Conservation (phyloP, 2,329 filamentous ascomycete species). For the Leptographium flavum region DNA sequence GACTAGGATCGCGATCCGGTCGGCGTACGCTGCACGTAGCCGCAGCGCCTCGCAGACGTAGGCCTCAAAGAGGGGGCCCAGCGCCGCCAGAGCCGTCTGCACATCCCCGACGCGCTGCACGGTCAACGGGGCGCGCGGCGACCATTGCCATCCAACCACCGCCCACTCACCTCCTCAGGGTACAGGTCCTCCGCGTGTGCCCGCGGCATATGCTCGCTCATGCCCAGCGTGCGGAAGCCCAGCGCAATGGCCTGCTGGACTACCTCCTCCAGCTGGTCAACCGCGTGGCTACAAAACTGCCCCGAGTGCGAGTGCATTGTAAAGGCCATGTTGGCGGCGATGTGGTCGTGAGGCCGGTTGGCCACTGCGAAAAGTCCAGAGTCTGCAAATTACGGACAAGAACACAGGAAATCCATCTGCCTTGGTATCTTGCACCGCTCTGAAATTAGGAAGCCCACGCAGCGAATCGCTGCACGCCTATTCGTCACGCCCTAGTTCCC, state of each 20-base stretch:
- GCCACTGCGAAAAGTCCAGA: no score
- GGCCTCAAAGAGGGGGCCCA: slow-evolving; percentile 45
- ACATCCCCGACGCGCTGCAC: slow-evolving; percentile 35
- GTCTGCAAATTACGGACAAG: no score
- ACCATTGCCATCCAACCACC: not conserved
- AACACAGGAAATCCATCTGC: no score
- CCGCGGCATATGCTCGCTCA: slow-evolving; percentile 94
- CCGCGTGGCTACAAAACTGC: slow-evolving; percentile 90
- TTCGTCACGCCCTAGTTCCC: slow-evolving; percentile 5
- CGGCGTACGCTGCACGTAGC: slow-evolving; percentile 54
- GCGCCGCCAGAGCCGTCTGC: slow-evolving; percentile 29
- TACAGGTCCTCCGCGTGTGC: slow-evolving; percentile 64
- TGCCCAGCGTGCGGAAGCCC: slow-evolving; percentile 68
- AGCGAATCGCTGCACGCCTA: slow-evolving; percentile 8
- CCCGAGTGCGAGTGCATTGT: slow-evolving; percentile 97
- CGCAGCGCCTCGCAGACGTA: slow-evolving; percentile 66
- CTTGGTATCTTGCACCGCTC: no score
- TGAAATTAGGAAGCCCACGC: not conserved
- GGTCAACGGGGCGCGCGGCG: not conserved
- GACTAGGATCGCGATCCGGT: slow-evolving; percentile 64
- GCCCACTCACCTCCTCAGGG: slow-evolving; percentile 58
- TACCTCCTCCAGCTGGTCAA: slow-evolving; percentile 71
- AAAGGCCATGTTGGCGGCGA: slow-evolving; percentile 57
- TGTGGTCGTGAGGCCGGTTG: not conserved
- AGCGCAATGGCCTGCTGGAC: slow-evolving; percentile 63